These are phyloP conservation scores for Schizosaccharomyces cryophilus DNA, from an alignment of 805 yeast species.

Conservation along the genomic window DNA sequence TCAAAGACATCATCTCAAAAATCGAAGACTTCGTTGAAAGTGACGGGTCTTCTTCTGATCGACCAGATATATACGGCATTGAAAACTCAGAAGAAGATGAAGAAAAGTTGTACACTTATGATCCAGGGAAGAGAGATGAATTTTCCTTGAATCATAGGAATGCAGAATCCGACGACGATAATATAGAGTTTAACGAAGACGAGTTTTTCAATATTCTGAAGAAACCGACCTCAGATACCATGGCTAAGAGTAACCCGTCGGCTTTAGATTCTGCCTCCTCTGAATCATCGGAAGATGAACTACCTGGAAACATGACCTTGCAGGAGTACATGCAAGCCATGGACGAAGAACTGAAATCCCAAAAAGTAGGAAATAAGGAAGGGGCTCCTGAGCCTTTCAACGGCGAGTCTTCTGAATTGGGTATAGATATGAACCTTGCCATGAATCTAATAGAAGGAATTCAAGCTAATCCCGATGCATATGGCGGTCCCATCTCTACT, in stretches of 20 bases:
- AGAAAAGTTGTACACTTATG: slow-evolving; percentile 9
- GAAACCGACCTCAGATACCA: background rate
- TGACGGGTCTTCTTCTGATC: slow-evolving; percentile 12
- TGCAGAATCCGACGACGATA: slow-evolving; percentile 9
- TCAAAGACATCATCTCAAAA: slow-evolving; percentile 3
- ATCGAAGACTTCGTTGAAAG: slow-evolving; percentile 10
- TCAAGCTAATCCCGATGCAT: slow-evolving; percentile 6
- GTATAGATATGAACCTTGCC: background rate
- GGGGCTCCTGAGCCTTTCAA: too few species aligned
- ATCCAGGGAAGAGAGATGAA: slow-evolving; percentile 4
- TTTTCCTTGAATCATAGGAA: too few species aligned
- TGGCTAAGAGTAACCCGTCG: too few species aligned
- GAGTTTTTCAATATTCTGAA: slow-evolving; percentile 41
- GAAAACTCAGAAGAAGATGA: slow-evolving; percentile 10
- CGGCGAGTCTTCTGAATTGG: background rate
- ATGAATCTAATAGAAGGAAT: slow-evolving; percentile 3
- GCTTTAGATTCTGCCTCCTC: too few species aligned
- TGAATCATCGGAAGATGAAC: background rate
- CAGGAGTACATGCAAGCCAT: background rate
- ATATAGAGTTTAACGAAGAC: slow-evolving; percentile 32
- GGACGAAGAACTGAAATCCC: background rate
- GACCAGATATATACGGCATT: slow-evolving; percentile 4
- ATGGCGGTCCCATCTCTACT: background rate
- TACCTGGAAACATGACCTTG: background rate
- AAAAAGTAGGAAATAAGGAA: too few species aligned